Evolutionary conservation across 2,329 filamentous ascomycete species (phyloP).

Genomic region (Huntiella bhutanensis): DNA sequence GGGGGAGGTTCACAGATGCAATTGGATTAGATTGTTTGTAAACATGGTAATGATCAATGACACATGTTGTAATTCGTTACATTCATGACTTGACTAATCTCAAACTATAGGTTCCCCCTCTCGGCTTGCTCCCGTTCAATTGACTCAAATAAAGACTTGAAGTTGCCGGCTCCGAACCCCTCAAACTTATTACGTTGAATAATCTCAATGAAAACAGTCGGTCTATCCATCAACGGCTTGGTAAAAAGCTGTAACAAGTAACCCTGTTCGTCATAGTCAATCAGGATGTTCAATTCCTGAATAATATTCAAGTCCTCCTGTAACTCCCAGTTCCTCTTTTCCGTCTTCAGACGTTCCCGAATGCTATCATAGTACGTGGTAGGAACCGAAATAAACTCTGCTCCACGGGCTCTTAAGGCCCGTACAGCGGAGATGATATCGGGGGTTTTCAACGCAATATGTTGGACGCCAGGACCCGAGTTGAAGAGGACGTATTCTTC

Average conservation of each 20-base stretch:
- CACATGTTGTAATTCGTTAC: too few relatives aligned
- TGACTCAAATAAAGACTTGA: constrained; percentile 86
- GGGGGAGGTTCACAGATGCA: neutral
- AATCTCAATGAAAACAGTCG: constrained; percentile 91
- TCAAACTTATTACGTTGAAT: constrained; percentile 83
- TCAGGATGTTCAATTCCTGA: constrained; percentile 64
- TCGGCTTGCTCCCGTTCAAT: constrained; percentile 84
- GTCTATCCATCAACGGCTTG: constrained; percentile 81
- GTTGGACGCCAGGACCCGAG: constrained; percentile 74
- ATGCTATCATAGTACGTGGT: constrained; percentile 71
- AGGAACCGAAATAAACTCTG: constrained; percentile 84
- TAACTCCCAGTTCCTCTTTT: constrained; percentile 41
- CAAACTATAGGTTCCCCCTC: constrained; percentile 54
- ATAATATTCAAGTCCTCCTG: constrained; percentile 65
- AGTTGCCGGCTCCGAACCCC: constrained; percentile 88
- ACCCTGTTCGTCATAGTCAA: constrained; percentile 86
- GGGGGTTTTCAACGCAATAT: constrained; percentile 68
- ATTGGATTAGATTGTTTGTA: neutral
- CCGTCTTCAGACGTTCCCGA: constrained; percentile 49
- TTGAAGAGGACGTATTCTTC: constrained; percentile 89
- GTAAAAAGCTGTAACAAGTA: constrained; percentile 65
- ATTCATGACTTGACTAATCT: neutral
- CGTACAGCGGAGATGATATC: constrained; percentile 64
- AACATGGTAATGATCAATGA: neutral
- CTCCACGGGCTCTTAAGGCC: constrained; percentile 64